Conservation (phyloP, 176 grass and related monocot species). For the Eragrostis curvula region DNA sequence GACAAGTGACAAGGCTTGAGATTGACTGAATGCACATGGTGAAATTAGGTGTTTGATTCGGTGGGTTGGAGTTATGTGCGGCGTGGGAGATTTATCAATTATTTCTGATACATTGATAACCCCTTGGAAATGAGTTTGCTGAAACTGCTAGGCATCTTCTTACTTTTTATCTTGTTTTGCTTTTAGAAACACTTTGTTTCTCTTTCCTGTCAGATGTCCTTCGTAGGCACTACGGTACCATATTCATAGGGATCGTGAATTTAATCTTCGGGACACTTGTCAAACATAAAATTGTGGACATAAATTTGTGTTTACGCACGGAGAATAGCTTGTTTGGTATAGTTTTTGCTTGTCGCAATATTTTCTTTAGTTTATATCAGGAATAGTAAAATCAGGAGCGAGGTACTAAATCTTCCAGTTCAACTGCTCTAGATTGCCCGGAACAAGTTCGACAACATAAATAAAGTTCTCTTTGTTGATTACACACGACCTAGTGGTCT, state of each 20-base stretch:
- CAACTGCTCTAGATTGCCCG: background rate
- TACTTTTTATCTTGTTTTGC: constrained; percentile 29
- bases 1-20: constrained; percentile 19
- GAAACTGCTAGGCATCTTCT: constrained; percentile 8
- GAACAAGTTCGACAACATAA: background rate
- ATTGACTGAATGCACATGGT: constrained; percentile 9
- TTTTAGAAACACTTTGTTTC: constrained; percentile 17
- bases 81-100: background rate
- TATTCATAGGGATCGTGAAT: background rate
- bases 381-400: background rate
- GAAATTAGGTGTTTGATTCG: background rate
- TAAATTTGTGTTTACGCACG: background rate
- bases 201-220: constrained; percentile 16
- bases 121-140: constrained; percentile 2
- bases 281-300: background rate
- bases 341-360: too few relatives aligned
- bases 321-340: too few relatives aligned
- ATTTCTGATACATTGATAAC: background rate
- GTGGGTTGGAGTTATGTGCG: constrained; percentile 1
- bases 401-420: background rate
- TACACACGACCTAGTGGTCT: background rate
- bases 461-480: background rate
- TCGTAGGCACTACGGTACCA: background rate
- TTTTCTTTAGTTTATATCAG: background rate
- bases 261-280: background rate